A percentile compares a stretch with the other conserved stretches of the same genome.
Conservation (phyloP, 2,329 filamentous ascomycete species). For the Stemphylium lycopersici region DNA sequence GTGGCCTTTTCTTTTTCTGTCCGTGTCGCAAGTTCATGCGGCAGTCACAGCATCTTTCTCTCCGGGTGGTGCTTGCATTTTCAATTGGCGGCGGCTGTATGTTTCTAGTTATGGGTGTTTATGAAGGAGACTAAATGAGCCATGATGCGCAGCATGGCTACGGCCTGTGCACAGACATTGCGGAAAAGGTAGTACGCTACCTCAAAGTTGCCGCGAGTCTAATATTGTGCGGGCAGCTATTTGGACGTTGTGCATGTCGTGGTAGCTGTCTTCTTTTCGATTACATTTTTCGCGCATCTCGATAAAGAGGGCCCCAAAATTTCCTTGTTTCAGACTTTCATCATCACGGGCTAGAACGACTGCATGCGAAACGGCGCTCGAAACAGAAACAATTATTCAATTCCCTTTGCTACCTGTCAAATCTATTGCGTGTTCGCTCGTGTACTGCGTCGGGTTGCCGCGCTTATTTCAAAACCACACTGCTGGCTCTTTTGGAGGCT, state of each 20-base stretch:
- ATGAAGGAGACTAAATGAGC: slow-evolving; percentile 24
- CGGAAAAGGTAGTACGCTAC: slow-evolving; percentile 10
- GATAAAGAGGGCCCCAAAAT: slow-evolving; percentile 15
- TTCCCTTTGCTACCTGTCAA: background rate
- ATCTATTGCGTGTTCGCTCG: background rate
- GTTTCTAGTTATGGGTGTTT: slow-evolving; percentile 43
- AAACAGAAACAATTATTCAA: slow-evolving; percentile 35
- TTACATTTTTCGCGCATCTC: slow-evolving; percentile 9
- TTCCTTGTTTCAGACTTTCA: slow-evolving; percentile 17
- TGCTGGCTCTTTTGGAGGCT: slow-evolving; percentile 4
- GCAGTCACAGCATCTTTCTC: slow-evolving; percentile 37
- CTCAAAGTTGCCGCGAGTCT: slow-evolving; percentile 11
- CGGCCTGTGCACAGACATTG: slow-evolving; percentile 1
- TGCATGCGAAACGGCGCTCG: slow-evolving; percentile 37
- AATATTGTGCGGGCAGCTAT: slow-evolving; percentile 6
- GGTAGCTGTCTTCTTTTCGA: slow-evolving; percentile 6
- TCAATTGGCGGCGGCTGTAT: slow-evolving; percentile 48
- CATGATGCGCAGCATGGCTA: slow-evolving; percentile 10
- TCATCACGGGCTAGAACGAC: slow-evolving; percentile 29
- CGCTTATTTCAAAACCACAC: background rate
- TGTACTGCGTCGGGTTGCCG: background rate
- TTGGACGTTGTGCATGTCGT: slow-evolving; percentile 11
- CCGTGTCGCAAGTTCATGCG: slow-evolving; percentile 30
- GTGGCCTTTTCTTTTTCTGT: slow-evolving; percentile 34
- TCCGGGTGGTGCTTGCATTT: slow-evolving; percentile 46